phyloP scores from a whole-genome alignment of 345 rosid genomes.

The Erodium maritimum region DNA sequence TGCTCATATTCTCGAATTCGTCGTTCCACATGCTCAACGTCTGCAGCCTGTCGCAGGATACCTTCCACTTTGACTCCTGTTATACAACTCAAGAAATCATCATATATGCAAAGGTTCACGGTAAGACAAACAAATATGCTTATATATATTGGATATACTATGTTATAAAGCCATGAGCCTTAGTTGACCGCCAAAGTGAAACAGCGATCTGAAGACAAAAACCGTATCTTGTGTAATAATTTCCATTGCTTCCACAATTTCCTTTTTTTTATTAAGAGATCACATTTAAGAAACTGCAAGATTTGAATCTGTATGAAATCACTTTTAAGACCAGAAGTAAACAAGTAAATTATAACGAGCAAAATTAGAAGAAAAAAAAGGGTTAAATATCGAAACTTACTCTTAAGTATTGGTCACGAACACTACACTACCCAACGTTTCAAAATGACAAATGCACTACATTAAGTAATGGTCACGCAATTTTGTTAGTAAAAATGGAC shows the following conservation, averaged over 20 bases:
- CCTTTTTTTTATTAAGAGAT: not conserved
- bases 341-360: not conserved
- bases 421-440: too few species aligned
- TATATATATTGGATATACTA: not conserved
- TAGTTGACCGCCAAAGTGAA: not conserved
- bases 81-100: conserved; percentile 16
- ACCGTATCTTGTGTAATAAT: not conserved
- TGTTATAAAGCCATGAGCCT: not conserved
- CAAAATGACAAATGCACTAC: too few species aligned
- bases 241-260: not conserved
- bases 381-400: too few species aligned
- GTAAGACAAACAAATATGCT: not conserved
- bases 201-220: not conserved
- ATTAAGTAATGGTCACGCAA: too few species aligned
- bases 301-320: not conserved
- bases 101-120: not conserved
- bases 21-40: conserved; percentile 85
- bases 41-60: conserved; percentile 96
- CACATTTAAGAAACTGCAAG: not conserved
- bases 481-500: too few species aligned
- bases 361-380: not conserved
- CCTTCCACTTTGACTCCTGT: conserved; percentile 89
- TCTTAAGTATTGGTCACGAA: too few species aligned
- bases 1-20: conserved; percentile 86
- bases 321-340: not conserved